phyloP scores from a whole-genome alignment of 2,329 filamentous ascomycete genomes.

The Beauveria rudraprayagi region DNA sequence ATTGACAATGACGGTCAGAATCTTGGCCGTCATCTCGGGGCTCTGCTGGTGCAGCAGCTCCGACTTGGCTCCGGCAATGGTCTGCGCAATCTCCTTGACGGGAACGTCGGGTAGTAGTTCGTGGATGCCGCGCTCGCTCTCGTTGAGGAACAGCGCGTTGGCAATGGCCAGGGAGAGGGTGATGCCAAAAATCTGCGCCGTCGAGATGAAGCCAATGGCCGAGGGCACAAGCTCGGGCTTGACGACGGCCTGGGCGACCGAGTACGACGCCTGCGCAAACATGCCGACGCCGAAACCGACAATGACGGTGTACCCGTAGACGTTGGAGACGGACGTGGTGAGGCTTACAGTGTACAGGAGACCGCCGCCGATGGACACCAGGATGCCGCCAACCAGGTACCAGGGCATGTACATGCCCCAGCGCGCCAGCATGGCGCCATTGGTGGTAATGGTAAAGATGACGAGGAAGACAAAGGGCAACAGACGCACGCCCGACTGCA shows the following conservation, averaged over 20 bases:
- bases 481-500: conserved; percentile 29
- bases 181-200: conserved; percentile 24
- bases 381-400: conserved; percentile 28
- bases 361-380: conserved; percentile 27
- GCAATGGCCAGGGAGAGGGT: conserved; percentile 27
- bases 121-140: neutral
- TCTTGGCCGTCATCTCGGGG: conserved; percentile 14
- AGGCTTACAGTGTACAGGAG: conserved; percentile 15
- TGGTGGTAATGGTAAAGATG: conserved; percentile 24
- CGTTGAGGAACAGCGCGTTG: conserved; percentile 28
- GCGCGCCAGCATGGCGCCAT: conserved; percentile 26
- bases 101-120: conserved; percentile 16
- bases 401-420: conserved; percentile 32
- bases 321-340: conserved; percentile 11
- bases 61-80: conserved; percentile 16
- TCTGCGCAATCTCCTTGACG: conserved; percentile 17
- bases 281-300: conserved; percentile 31
- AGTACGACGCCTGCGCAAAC: conserved; percentile 26
- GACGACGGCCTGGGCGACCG: conserved; percentile 28
- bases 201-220: conserved; percentile 28
- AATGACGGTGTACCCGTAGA: conserved; percentile 30
- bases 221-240: conserved; percentile 19
- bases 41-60: conserved; percentile 12
- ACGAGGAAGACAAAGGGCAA: conserved; percentile 32
- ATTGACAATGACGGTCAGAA: conserved; percentile 19